Conservation (phyloP, 2,329 filamentous ascomycete genomes). For the Emergomyces orientalis region DNA sequence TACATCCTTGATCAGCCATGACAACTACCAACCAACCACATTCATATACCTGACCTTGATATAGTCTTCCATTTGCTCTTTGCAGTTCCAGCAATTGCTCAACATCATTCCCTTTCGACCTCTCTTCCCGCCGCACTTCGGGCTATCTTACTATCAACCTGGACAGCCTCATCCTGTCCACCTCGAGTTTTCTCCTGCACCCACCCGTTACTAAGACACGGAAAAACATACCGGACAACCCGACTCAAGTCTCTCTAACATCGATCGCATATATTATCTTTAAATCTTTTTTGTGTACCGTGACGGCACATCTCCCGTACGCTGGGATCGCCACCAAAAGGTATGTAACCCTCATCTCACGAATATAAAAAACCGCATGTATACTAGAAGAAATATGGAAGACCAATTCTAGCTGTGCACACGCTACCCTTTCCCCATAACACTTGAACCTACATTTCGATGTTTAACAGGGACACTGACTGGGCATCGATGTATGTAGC, state of each 20-base stretch:
- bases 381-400: not conserved
- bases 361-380: not conserved
- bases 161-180: not conserved
- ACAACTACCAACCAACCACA: not conserved
- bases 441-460: not conserved
- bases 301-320: not conserved
- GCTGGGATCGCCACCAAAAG: not conserved
- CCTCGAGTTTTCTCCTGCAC: not conserved
- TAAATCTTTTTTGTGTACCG: not conserved
- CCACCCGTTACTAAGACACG: not conserved
- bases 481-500: not conserved
- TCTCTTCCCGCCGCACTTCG: not conserved
- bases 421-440: not conserved
- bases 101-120: not conserved
- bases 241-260: not conserved
- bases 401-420: not conserved
- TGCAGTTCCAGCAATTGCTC: constrained; percentile 5
- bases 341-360: not conserved
- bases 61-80: not conserved
- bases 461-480: not conserved
- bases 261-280: not conserved
- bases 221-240: not conserved
- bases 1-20: constrained; percentile 16
- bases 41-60: constrained; percentile 1
- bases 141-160: not conserved